Percentiles rank a stretch among this genome's conserved stretches.
Conservation (phyloP, 441 rosid genomes). For the Eruca vesicaria region DNA sequence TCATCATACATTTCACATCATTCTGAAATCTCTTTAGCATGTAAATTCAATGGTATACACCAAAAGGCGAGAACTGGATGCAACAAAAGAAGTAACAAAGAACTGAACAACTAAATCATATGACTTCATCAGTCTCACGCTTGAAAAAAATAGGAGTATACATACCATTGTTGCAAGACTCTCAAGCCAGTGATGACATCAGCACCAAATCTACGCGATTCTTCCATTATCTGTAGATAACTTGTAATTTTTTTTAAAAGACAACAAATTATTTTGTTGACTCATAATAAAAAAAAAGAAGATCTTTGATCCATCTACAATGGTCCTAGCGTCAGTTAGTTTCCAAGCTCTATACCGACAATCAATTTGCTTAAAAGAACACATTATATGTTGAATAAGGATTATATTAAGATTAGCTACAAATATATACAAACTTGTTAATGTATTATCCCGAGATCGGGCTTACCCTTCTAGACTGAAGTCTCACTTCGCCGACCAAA, state of each 20-base stretch:
- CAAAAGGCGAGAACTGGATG: not conserved
- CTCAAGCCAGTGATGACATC: not conserved
- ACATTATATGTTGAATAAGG: not conserved
- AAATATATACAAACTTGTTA: not conserved
- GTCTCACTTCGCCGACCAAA: not conserved
- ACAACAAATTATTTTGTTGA: not conserved
- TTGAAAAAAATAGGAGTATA: not conserved
- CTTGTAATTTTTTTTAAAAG: not conserved
- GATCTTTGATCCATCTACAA: not conserved
- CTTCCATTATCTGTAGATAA: not conserved
- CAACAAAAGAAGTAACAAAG: not conserved
- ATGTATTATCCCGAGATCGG: not conserved
- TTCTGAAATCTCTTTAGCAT: conserved; percentile 47
- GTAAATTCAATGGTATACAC: conserved; percentile 18
- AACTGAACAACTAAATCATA: conserved; percentile 4
- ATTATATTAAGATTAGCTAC: too few species aligned
- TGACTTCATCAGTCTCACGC: conserved; percentile 79
- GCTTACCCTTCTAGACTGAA: not conserved
- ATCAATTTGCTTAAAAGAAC: not conserved
- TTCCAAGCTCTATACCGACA: not conserved
- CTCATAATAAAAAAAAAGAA: not conserved
- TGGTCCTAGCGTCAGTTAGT: not conserved
- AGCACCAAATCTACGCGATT: not conserved
- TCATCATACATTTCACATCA: conserved; percentile 96
- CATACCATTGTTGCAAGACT: not conserved